A percentile compares a stretch with the other conserved stretches of the same genome.
Conservation (phyloP, 768 basidiomycete genomes). For the Phanerodontia chrysosporium region DNA sequence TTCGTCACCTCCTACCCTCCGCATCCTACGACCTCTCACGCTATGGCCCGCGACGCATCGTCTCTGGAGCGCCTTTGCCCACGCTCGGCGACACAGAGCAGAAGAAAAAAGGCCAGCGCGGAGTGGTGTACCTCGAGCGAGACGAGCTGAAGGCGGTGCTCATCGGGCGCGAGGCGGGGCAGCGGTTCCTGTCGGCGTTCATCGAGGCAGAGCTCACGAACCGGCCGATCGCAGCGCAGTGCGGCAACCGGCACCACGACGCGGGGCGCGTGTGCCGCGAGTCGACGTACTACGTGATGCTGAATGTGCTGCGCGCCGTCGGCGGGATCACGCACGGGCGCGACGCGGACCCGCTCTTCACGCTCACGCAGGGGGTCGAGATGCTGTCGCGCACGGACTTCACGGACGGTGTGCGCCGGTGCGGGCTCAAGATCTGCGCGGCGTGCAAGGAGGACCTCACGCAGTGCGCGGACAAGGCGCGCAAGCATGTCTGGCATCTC, state of each 20-base stretch:
- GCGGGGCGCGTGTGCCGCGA: constrained; percentile 47
- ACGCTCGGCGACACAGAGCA: not conserved
- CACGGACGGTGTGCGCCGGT: constrained; percentile 52
- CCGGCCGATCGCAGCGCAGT: constrained; percentile 45
- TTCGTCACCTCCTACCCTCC: constrained; percentile 56
- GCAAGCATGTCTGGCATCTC: constrained; percentile 57
- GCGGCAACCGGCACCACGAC: constrained; percentile 38
- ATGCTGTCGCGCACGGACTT: constrained; percentile 73
- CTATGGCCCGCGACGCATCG: constrained; percentile 68
- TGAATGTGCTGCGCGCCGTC: constrained; percentile 66
- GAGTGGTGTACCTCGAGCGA: constrained; percentile 31
- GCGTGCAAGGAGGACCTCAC: constrained; percentile 47
- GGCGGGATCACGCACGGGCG: constrained; percentile 69
- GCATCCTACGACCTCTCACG: constrained; percentile 74
- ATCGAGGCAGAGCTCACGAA: constrained; percentile 50
- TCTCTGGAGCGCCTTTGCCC: constrained; percentile 40
- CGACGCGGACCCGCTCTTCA: constrained; percentile 71
- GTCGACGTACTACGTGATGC: constrained; percentile 72
- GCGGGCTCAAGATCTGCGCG: constrained; percentile 52
- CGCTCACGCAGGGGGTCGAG: constrained; percentile 61
- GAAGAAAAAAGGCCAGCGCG: constrained; percentile 19
- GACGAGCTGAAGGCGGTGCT: constrained; percentile 41
- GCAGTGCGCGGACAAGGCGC: constrained; percentile 36
- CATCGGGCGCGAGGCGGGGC: constrained; percentile 60
- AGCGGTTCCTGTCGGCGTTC: constrained; percentile 59